These are phyloP conservation scores for Basidiobolus meristosporus DNA, from an alignment of 371 early-diverging fungal genomes.

Conservation along the genomic window DNA sequence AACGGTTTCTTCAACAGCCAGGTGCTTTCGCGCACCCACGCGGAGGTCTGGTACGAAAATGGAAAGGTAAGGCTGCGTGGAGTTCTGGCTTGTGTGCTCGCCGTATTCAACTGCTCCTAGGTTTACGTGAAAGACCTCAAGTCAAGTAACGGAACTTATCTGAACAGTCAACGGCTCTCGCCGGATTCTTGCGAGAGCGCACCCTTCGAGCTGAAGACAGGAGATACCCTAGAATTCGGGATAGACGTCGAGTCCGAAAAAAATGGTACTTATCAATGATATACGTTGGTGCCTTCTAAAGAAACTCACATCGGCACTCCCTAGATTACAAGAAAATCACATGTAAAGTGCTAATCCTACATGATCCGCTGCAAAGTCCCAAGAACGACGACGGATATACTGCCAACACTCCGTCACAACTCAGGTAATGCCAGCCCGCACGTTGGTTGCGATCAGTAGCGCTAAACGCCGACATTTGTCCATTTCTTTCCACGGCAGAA, in stretches of 20 bases:
- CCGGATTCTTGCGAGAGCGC: constrained; percentile 42
- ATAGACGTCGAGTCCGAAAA: constrained; percentile 63
- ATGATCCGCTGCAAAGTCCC: too few relatives aligned
- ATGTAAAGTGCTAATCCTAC: too few relatives aligned
- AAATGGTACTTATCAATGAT: constrained; percentile 8
- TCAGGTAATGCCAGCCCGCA: too few relatives aligned
- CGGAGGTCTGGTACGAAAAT: constrained; percentile 54
- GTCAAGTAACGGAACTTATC: constrained; percentile 75
- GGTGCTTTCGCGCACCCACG: constrained; percentile 66
- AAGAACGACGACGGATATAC: too few relatives aligned
- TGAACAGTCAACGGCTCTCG: constrained; percentile 54
- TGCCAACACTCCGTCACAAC: too few relatives aligned
- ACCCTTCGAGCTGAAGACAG: constrained; percentile 32
- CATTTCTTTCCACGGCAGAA: too few relatives aligned
- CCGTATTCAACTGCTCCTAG: constrained; percentile 6
- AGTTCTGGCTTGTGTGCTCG: background rate
- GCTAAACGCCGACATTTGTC: too few relatives aligned
- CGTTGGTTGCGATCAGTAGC: too few relatives aligned
- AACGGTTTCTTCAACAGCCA: constrained; percentile 82
- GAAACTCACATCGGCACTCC: too few relatives aligned
- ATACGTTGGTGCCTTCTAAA: too few relatives aligned
- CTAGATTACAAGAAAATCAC: too few relatives aligned
- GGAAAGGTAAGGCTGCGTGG: constrained; percentile 27
- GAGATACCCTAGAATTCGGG: constrained; percentile 68
- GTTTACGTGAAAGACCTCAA: constrained; percentile 58